Evolutionary conservation across 768 basidiomycete species (phyloP).

Genomic region (Russula ochroleuca): DNA sequence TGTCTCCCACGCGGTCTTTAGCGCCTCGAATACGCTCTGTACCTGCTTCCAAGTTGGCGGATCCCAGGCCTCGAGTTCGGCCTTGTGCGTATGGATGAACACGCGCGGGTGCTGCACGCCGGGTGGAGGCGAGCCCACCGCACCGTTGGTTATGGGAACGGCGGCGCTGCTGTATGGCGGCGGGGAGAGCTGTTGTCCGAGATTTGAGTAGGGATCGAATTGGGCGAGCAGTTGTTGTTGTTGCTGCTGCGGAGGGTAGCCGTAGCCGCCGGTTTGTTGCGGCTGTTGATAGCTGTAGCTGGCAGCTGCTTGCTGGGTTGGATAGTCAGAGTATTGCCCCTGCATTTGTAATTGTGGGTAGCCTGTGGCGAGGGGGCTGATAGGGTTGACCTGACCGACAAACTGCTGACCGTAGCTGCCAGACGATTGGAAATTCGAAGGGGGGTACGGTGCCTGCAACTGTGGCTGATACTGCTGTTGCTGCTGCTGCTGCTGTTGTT

Average conservation of each 20-base stretch:
- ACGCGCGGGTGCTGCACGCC: slow-evolving; percentile 62
- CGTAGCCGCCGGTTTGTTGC: slow-evolving; percentile 26
- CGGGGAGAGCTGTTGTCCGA: slow-evolving; percentile 3
- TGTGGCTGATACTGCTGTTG: slow-evolving; percentile 28
- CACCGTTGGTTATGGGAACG: neutral
- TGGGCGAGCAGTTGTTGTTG: slow-evolving; percentile 22
- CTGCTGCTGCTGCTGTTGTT: slow-evolving; percentile 22
- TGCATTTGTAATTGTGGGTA: slow-evolving; percentile 32
- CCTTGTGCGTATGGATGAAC: slow-evolving; percentile 59
- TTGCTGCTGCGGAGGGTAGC: slow-evolving; percentile 25
- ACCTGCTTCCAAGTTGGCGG: slow-evolving; percentile 35
- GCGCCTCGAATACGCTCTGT: slow-evolving; percentile 53
- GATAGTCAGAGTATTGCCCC: slow-evolving; percentile 31
- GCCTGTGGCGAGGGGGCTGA: slow-evolving; percentile 21
- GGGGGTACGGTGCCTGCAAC: slow-evolving; percentile 10
- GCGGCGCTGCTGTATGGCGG: neutral
- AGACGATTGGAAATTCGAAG: slow-evolving; percentile 20
- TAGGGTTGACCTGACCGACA: slow-evolving; percentile 25
- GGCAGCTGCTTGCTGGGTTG: slow-evolving; percentile 22
- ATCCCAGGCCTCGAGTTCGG: slow-evolving; percentile 47
- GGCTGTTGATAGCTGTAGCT: slow-evolving; percentile 22
- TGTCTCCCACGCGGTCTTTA: slow-evolving; percentile 61
- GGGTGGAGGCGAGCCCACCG: slow-evolving; percentile 23
- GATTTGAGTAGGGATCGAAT: slow-evolving; percentile 27
- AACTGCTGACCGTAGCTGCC: slow-evolving; percentile 20